These are phyloP conservation scores for Leccinum solheimii DNA, from an alignment of 1,284 basidiomycete genomes.

Conservation along the genomic window DNA sequence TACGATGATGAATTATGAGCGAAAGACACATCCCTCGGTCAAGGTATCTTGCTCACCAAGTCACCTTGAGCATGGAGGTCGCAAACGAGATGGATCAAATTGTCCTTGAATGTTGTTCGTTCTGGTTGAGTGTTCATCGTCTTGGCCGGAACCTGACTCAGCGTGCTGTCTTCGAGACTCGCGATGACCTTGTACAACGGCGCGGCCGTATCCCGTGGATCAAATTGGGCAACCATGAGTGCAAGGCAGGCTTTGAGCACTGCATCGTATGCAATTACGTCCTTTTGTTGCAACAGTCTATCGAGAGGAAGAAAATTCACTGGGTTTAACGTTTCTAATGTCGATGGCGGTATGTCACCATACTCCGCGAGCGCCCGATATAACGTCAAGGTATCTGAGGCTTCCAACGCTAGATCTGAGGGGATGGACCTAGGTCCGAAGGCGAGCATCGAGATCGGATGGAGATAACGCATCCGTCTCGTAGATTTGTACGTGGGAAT, in stretches of 20 bases:
- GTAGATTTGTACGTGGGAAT: slow-evolving; percentile 40
- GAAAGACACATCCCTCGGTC: neutral
- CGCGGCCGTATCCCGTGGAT: slow-evolving; percentile 38
- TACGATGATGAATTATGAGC: slow-evolving; percentile 25
- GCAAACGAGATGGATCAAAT: slow-evolving; percentile 52
- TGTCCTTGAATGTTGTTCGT: slow-evolving; percentile 34
- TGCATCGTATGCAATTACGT: slow-evolving; percentile 58
- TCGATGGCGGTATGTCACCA: slow-evolving; percentile 25
- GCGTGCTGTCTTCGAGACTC: slow-evolving; percentile 41
- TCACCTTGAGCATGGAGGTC: slow-evolving; percentile 53
- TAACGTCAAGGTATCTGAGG: slow-evolving; percentile 53
- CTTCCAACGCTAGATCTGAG: slow-evolving; percentile 61
- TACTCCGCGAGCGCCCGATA: slow-evolving; percentile 44
- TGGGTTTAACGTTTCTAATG: slow-evolving; percentile 44
- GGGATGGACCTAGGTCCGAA: slow-evolving; percentile 54
- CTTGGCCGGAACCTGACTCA: slow-evolving; percentile 25
- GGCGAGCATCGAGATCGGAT: slow-evolving; percentile 57
- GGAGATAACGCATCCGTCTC: slow-evolving; percentile 50
- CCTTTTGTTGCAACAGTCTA: slow-evolving; percentile 52
- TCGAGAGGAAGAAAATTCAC: slow-evolving; percentile 43
- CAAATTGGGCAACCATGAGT: slow-evolving; percentile 39
- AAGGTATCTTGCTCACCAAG: slow-evolving; percentile 43
- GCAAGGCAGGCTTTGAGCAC: slow-evolving; percentile 49
- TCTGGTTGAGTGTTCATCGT: slow-evolving; percentile 37
- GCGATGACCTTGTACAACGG: slow-evolving; percentile 43